phyloP scores from a whole-genome alignment of 768 basidiomycete genomes.

The Mycena rosella region DNA sequence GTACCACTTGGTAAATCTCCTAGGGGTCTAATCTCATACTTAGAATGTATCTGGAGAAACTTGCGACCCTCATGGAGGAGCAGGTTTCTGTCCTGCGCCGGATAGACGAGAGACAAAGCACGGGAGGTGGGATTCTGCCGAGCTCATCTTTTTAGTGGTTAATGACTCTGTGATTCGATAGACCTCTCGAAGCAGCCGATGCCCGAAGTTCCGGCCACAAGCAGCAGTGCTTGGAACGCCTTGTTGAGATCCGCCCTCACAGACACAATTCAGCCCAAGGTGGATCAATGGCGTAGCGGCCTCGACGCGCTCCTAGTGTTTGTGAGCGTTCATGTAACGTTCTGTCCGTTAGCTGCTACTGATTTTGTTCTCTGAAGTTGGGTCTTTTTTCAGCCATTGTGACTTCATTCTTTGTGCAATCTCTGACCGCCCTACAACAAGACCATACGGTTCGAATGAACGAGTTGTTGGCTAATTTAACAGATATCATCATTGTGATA shows the following conservation, averaged over 20 bases:
- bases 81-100: constrained; percentile 23
- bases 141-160: neutral
- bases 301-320: constrained; percentile 40
- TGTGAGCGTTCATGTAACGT: constrained; percentile 9
- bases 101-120: constrained; percentile 24
- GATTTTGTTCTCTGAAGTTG: constrained; percentile 15
- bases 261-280: constrained; percentile 32
- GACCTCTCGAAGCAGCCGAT: constrained; percentile 34
- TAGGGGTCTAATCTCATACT: neutral
- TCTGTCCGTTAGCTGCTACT: neutral
- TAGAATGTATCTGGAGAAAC: constrained; percentile 13
- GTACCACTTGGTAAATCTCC: neutral
- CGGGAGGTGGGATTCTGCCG: constrained; percentile 5
- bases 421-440: constrained; percentile 25
- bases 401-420: constrained; percentile 39
- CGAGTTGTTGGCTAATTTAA: constrained; percentile 30
- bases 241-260: constrained; percentile 28
- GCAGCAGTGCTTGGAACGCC: constrained; percentile 38
- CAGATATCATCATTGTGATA: constrained; percentile 28
- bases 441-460: constrained; percentile 23
- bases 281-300: constrained; percentile 38
- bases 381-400: constrained; percentile 40
- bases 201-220: constrained; percentile 38
- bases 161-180: neutral
- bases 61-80: constrained; percentile 27